Evolutionary conservation across 305 asterid genomes (phyloP).

Genomic region (Plantago lanceolata): DNA sequence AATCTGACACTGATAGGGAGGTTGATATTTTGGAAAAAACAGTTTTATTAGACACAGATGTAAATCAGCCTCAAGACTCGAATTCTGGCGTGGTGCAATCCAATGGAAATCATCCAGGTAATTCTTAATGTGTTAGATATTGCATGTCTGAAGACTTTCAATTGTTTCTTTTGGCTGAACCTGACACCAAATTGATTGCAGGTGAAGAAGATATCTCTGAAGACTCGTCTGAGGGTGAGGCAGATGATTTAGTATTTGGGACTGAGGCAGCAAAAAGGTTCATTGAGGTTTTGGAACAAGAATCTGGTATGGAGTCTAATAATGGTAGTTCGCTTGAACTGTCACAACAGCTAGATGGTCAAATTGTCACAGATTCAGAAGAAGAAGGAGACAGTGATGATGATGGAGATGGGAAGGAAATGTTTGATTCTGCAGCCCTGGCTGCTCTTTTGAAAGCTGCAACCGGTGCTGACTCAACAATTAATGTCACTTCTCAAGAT

Average conservation of each 20-base stretch:
- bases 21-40: conserved; percentile 36
- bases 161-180: conserved; percentile 3
- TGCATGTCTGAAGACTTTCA: conserved; percentile 22
- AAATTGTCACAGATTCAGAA: conserved; percentile 79
- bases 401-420: conserved; percentile 72
- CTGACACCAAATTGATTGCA: conserved; percentile 29
- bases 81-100: conserved; percentile 21
- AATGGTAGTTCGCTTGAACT: conserved; percentile 42
- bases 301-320: conserved; percentile 50
- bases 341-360: conserved; percentile 63
- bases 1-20: conserved; percentile 39
- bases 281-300: conserved; percentile 78
- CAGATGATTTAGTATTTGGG: conserved; percentile 72
- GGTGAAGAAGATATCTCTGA: conserved; percentile 47
- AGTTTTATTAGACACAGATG: conserved; percentile 6
- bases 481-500: conserved; percentile 74
- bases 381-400: conserved; percentile 80
- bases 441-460: conserved; percentile 95
- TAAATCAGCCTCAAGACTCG: conserved; percentile 5
- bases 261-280: conserved; percentile 78
- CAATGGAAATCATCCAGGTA: conserved; percentile 25
- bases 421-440: conserved; percentile 81
- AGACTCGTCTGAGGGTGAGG: conserved; percentile 56
- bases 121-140: conserved; percentile 20
- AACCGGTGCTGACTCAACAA: conserved; percentile 62